Conservation (phyloP, 139 green algal species). For the Pedinophyceae sp. region DNA sequence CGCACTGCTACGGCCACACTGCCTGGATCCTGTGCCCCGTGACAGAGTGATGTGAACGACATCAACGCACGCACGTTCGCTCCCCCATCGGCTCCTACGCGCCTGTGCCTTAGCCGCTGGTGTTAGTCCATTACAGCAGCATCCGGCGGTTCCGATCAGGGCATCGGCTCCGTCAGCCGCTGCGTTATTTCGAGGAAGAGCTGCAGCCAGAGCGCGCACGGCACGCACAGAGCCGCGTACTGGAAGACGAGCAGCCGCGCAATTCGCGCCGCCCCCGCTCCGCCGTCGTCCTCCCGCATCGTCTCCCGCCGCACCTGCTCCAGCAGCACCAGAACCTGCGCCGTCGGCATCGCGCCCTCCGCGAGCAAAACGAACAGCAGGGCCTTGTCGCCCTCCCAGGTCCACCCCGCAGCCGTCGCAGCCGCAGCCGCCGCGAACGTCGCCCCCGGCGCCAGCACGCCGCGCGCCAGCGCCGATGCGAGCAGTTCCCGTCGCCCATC, state of each 20-base stretch:
- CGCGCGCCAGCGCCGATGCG: background rate
- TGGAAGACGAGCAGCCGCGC: background rate
- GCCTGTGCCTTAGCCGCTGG: no score
- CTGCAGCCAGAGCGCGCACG: background rate
- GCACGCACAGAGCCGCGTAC: background rate
- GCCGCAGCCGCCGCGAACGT: no score
- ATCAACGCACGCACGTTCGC: no score
- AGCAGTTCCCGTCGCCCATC: no score
- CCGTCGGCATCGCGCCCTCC: background rate
- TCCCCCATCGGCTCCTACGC: no score
- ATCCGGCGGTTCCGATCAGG: no score
- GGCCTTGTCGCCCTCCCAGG: background rate
- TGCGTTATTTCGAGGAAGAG: background rate
- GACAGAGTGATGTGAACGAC: no score
- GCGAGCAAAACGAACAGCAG: background rate
- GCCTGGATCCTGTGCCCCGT: no score
- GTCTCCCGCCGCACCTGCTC: background rate
- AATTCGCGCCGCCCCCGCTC: background rate
- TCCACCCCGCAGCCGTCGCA: background rate
- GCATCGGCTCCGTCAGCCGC: no score
- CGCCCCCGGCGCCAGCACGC: background rate
- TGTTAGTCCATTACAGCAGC: no score
- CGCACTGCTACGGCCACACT: no score
- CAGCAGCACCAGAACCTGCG: constrained; percentile 4
- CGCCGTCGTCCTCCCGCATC: constrained; percentile 1